Base-by-base conservation (phyloP, 495 filamentous ascomycete genomes). In the Aspergillus leporis region DNA sequence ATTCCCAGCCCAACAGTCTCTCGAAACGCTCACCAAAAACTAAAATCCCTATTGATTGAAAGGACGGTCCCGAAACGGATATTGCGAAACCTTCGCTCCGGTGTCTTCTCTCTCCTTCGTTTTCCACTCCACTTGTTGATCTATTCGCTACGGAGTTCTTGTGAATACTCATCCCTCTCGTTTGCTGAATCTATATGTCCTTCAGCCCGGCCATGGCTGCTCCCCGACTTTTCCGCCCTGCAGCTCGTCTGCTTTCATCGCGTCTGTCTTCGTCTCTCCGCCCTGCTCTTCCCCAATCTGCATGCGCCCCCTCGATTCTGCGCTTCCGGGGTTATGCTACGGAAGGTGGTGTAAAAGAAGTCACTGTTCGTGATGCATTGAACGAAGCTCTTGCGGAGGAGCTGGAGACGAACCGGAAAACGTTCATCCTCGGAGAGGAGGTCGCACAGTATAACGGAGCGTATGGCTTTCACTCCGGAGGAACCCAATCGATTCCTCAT, bases 371-470 rank as follows among this genome's bases (percentile, higher is more conserved):
- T 78, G 94, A 98, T 72, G 94, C 94, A 59, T 76, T 98, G 72
- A 98, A 98, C 74, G 94, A 98, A 77, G 94, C 94, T 45, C 86
- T 98, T 73, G 90, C 93, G 28, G 94, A 98, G 81, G 94, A 98
- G 83, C 82, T 98, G 76, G 94, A 98, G 83, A 70, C 76, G 72
- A 96, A 98, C 77, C 78, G 83, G 58, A 98, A 96, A 83, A 92
- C 96, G 59, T 97, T 96, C 80, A 81, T 98, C 64, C 71, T 98
- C 63, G 94, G 94, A 55, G 94, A 98, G 81, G 94, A 98, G 80
- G 95, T 98, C 61, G 94, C 94, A 66, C 94, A 98, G 78, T 98
- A 98, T 79, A 97, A 98, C 74, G 94, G 94, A 82, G 94, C 94
- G 84, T 88, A 77, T 74, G 85, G 75, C 40, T 53, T 51, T 51